Percentiles rank a stretch among this genome's conserved stretches.
These are phyloP conservation scores for Lactarius hengduanensis DNA, from an alignment of 768 basidiomycete genomes.

Conservation along the genomic window DNA sequence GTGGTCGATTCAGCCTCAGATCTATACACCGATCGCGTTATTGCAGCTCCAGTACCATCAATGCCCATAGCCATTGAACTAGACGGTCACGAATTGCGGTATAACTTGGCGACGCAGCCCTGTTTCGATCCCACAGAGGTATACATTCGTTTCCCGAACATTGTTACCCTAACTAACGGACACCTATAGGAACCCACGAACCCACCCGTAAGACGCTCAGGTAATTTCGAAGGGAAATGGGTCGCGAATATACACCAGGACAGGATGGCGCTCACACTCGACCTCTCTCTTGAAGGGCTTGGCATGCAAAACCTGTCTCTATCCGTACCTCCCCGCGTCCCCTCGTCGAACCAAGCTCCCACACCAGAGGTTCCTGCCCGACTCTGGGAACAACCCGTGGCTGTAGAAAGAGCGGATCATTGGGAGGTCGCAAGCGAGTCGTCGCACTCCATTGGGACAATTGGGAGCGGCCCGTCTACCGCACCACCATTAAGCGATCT, in stretches of 20 bases:
- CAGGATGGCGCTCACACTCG: slow-evolving; percentile 16
- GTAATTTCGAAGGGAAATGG: slow-evolving; percentile 19
- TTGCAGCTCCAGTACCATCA: neutral
- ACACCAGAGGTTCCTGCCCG: neutral
- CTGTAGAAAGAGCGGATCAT: neutral
- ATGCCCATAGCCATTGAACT: slow-evolving; percentile 8
- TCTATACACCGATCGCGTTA: slow-evolving; percentile 9
- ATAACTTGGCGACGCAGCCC: neutral
- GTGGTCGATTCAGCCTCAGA: neutral
- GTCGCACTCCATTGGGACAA: slow-evolving; percentile 13
- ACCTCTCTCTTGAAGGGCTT: slow-evolving; percentile 18
- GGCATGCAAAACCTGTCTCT: slow-evolving; percentile 13
- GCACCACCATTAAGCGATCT: slow-evolving; percentile 23
- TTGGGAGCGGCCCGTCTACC: slow-evolving; percentile 21
- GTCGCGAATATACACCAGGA: neutral
- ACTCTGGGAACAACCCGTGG: neutral
- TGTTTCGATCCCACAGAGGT: neutral
- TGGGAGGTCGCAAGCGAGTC: slow-evolving; percentile 6
- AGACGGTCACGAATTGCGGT: neutral
- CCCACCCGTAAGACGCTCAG: neutral
- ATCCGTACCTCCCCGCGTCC: neutral
- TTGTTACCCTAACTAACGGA: neutral
- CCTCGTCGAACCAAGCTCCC: neutral
- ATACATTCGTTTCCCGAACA: neutral
- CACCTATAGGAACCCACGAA: slow-evolving; percentile 1